Base-by-base conservation (phyloP, 176 grass and related monocot species). In the Oryza coarctata region DNA sequence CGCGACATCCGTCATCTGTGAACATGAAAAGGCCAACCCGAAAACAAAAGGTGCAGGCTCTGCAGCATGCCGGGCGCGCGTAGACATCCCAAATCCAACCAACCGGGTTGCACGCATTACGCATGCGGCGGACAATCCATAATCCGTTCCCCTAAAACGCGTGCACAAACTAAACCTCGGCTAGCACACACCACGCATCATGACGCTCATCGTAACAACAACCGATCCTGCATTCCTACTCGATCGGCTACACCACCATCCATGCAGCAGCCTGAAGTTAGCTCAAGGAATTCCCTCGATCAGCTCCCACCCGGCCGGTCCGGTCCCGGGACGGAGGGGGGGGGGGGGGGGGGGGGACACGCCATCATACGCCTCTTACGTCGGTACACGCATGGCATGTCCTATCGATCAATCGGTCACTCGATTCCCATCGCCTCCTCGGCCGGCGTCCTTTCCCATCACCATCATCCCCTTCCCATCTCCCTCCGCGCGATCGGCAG, bases 351-450 rank as follows among this genome's bases (percentile, higher is more conserved):
- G 43, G 1, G 17, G 28, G 44, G 36, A n/a, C 28, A 44, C 7
- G 68, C 36, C 38, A 83, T 83, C n/a, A 83, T 67, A 72, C 41
- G 58, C 26, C 31, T 33, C 62, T 76, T 55, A 75, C 71, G 71
- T 55, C 28, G 81, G 41, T 75, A 66, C 70, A 66, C 81, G 82
- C 72, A 68, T 84, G 81, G 73, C 81, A 1, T 75, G 80, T 83
- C 70, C 28, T 40, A 74, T 64, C 80, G 11, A 63, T 35, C 30
- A 3, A 47, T 15, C 44, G 44, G 12, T 47, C 44, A 44, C 41
- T 10, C 41, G 11, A 12, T 44, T 13, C 39, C 38, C 7, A 7
- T 1, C 43, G 0, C 43, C 50, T 22, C 50, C 50, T 55, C 17
- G 47, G 17, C 47, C 15, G 47, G 17, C 47, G 4, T 55, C 50